These are phyloP conservation scores for Collybia mongolica DNA, from an alignment of 768 basidiomycete species.

Conservation along the genomic window DNA sequence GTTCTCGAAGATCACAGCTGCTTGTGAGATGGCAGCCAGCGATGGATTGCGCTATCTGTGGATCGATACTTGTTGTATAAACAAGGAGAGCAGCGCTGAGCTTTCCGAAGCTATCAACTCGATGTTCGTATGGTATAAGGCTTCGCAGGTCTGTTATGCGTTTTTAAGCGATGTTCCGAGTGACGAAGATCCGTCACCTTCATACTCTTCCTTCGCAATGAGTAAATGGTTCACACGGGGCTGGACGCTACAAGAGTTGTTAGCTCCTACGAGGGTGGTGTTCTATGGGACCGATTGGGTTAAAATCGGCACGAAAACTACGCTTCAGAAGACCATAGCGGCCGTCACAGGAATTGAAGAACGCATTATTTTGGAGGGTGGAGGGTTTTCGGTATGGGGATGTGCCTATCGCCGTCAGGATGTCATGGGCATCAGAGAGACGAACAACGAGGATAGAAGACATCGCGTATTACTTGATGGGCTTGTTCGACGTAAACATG, in stretches of 20 bases:
- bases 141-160: not conserved
- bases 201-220: not conserved
- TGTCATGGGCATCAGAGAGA: slow-evolving; percentile 1
- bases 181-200: not conserved
- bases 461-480: slow-evolving; percentile 2
- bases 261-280: not conserved
- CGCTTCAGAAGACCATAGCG: not conserved
- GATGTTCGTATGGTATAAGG: not conserved
- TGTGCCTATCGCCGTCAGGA: not conserved
- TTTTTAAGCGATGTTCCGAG: not conserved
- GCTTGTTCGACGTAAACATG: not conserved
- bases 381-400: too few relatives aligned
- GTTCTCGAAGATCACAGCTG: not conserved
- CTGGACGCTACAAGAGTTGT: not conserved
- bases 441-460: slow-evolving; percentile 1
- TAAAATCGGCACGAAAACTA: not conserved
- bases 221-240: not conserved
- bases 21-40: not conserved
- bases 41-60: not conserved
- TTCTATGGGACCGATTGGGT: not conserved
- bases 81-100: not conserved
- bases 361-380: not conserved
- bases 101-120: not conserved
- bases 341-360: not conserved
- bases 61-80: not conserved